Evolutionary conservation across 352 stramenopile species (phyloP), one percentile per base, ranked within the genome.

Genomic region (Aphanomyces stellatus): DNA sequence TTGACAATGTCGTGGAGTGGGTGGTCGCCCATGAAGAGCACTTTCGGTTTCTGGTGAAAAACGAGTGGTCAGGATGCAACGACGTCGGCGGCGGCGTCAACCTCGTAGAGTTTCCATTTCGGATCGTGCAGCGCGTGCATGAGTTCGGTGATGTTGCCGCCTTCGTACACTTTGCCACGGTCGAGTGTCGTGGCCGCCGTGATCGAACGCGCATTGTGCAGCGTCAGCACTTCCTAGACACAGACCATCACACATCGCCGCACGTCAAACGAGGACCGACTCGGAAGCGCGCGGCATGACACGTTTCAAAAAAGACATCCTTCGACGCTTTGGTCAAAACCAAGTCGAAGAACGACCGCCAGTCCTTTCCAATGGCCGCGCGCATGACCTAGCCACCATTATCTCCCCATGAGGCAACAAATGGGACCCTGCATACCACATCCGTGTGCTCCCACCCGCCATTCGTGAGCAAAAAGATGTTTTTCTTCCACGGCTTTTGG

Each of bases 11-110:
- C 76, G 27, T 83, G 76, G 62, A 82, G 42, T 7, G 82, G 48
- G 49, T 86, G 78, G 60, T 86, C 75, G 3, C 78, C 76, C 62
- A 86, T 79, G 63, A 82, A 86, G 70, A 76, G 82, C 34, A 86
- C 60, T 46, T 67, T 66, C 3, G 35, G 11, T 46, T 19, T 19
- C n/a, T n/a, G n/a, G n/a, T n/a, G n/a, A n/a, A n/a, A n/a, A n/a
- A n/a, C n/a, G n/a, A n/a, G n/a, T n/a, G n/a, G n/a, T n/a, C n/a
- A n/a, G n/a, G n/a, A n/a, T n/a, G n/a, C n/a, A n/a, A n/a, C n/a
- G n/a, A n/a, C n/a, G n/a, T n/a, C n/a, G n/a, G n/a, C n/a, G n/a
- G n/a, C n/a, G n/a, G n/a, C n/a, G n/a, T n/a, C n/a, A 5, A 41
- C 43, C 19, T 57, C 1, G 55, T 49, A 31, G 51, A 37, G 62